Base-by-base conservation (phyloP, 2,329 filamentous ascomycete genomes). In the Cryphonectria carpinicola region DNA sequence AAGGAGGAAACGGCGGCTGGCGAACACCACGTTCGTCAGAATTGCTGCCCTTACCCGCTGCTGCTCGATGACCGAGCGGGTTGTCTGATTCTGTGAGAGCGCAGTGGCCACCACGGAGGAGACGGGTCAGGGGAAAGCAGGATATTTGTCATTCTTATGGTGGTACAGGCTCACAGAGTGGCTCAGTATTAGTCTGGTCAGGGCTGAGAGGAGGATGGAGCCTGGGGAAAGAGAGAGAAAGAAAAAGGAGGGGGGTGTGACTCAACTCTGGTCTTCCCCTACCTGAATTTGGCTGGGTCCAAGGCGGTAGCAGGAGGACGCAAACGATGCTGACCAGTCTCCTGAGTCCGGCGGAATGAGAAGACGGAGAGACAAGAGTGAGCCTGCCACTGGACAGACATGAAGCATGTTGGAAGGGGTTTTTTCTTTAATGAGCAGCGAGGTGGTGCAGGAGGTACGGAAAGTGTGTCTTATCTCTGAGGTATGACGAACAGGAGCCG, bases 401-500 rank as follows among this genome's bases (percentile, higher is more conserved):
- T 28, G 61, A 35, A 10, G 56, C 62, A 66, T 67, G 69, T 60
- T 63, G 67, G 56, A 64, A 32, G 61, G 7, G 46, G 6, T 49
- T 11, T n/a, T n/a, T n/a, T n/a, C 22, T 56, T 35, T 43, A 32
- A 46, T 63, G 39, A 28, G 22, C n/a, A 60, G 65, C 54, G 67
- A 32, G 54, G 62, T 65, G 67, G n/a, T 64, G 70, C 72, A 72
- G 49, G 65, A 8, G 49, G 39, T 61, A 54, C 56, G 68, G 60
- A 46, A 28, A 6, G 22, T 25, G 54, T 46, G 54, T 46, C 35
- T 60, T 60, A 43, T 46, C 39, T 39, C 46, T 54, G 43, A 54
- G 68, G 70, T 72, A 58, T 71, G 72, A 73, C 70, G 62, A 67
- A 66, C 67, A 62, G 68, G 65, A 70, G 66, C 67, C 70, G 43